Conservation (phyloP, 2,329 filamentous ascomycete genomes). For the Delphinella strobiligena region DNA sequence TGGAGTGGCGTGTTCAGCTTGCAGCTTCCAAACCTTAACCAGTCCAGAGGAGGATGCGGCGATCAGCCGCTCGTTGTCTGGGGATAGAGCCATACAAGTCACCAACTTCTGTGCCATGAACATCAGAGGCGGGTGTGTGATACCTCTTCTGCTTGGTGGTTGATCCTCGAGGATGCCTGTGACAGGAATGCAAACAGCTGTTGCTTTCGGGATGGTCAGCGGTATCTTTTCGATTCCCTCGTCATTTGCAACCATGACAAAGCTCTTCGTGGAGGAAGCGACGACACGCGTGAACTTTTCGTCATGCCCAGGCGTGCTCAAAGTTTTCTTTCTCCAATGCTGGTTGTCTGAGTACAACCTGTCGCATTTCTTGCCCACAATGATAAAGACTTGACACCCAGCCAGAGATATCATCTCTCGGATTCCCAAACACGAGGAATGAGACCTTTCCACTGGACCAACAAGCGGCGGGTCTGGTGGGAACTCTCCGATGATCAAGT, state of each 20-base stretch:
- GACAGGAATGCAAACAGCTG: background rate
- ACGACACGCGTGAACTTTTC: background rate
- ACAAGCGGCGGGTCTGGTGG: no score
- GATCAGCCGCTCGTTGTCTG: background rate
- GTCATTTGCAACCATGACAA: background rate
- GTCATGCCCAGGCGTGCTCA: background rate
- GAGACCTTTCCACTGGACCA: background rate
- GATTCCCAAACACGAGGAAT: background rate
- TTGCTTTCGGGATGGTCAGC: background rate
- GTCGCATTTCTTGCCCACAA: background rate
- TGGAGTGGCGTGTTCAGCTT: no score
- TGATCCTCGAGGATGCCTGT: background rate
- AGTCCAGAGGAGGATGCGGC: background rate
- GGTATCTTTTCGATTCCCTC: no score
- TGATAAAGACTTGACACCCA: background rate
- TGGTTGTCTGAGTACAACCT: no score
- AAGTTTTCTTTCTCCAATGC: no score
- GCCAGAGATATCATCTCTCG: background rate
- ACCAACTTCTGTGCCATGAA: background rate
- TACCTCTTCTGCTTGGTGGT: background rate
- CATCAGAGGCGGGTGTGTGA: no score
- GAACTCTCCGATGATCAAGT: background rate
- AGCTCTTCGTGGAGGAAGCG: background rate
- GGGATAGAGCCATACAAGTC: background rate
- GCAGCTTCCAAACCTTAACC: background rate